Evolutionary conservation across 352 stramenopile species (phyloP).

Genomic region (Lagenidium sp.): DNA sequence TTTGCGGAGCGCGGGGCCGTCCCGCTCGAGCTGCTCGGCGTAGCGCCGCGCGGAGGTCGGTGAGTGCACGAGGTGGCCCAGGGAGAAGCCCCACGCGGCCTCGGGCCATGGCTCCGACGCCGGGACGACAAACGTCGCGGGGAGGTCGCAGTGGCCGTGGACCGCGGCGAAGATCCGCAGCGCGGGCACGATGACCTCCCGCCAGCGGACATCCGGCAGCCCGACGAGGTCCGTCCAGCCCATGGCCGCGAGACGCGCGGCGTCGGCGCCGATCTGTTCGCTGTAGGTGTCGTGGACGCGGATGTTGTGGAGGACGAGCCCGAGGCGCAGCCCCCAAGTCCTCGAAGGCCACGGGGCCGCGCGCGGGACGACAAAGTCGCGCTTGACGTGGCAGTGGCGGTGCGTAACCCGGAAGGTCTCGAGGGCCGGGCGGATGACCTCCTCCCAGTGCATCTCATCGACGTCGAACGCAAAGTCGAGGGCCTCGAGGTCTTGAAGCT

Average conservation of each 20-base stretch:
- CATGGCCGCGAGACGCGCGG: constrained; percentile 6
- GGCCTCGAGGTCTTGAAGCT: constrained; percentile 7
- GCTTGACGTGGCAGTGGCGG: constrained; percentile 11
- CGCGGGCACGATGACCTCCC: constrained; percentile 21
- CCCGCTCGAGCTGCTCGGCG: constrained; percentile 34
- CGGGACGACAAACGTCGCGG: constrained; percentile 70
- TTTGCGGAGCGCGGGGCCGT: constrained; percentile 28
- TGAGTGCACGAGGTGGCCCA: constrained; percentile 50
- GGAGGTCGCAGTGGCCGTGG: constrained; percentile 70
- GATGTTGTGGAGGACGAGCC: constrained; percentile 6
- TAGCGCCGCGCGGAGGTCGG: constrained; percentile 40
- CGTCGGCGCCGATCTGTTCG: constrained; percentile 12
- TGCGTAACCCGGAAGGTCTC: constrained; percentile 4
- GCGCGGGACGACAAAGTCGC: constrained; percentile 11
- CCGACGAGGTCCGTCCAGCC: too few species aligned
- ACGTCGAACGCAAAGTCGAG: constrained; percentile 18
- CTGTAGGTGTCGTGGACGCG: constrained; percentile 6
- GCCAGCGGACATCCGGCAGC: too few species aligned
- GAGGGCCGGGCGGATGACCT: constrained; percentile 11
- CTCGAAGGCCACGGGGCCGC: constrained; percentile 10
- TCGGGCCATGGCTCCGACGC: constrained; percentile 19
- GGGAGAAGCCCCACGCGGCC: constrained; percentile 21
- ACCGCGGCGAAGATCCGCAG: constrained; percentile 54
- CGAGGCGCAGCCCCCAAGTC: constrained; percentile 12
- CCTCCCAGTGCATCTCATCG: constrained; percentile 9